These are phyloP conservation scores for Diaporthe caulivora DNA, from an alignment of 2,329 filamentous ascomycete genomes.

Conservation along the genomic window DNA sequence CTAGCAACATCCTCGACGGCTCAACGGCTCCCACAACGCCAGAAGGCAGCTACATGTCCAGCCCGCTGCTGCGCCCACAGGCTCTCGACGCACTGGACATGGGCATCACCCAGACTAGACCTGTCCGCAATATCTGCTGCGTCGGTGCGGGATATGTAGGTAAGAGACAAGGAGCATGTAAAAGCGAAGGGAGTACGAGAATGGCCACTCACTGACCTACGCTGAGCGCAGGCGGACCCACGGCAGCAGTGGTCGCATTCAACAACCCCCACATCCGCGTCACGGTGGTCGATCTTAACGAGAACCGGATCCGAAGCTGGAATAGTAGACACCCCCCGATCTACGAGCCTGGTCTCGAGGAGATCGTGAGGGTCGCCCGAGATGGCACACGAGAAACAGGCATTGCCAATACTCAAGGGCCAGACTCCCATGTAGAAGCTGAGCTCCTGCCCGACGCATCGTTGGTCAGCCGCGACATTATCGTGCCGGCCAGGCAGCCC, in stretches of 20 bases:
- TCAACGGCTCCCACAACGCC: slow-evolving; percentile 61
- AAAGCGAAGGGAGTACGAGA: not conserved
- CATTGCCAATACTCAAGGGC: slow-evolving; percentile 53
- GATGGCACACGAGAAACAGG: slow-evolving; percentile 64
- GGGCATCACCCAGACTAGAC: slow-evolving; percentile 38
- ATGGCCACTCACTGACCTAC: not conserved
- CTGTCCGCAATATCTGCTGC: slow-evolving; percentile 75
- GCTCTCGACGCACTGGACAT: slow-evolving; percentile 40
- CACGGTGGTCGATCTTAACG: slow-evolving; percentile 80
- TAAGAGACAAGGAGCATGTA: slow-evolving; percentile 55
- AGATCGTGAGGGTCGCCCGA: slow-evolving; percentile 75
- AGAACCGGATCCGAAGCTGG: slow-evolving; percentile 76
- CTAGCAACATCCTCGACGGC: slow-evolving; percentile 44
- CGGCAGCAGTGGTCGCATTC: slow-evolving; percentile 79
- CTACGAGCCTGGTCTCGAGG: slow-evolving; percentile 78
- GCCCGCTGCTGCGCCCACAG: slow-evolving; percentile 53
- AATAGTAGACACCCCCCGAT: slow-evolving; percentile 80
- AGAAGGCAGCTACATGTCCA: slow-evolving; percentile 57
- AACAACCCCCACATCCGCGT: slow-evolving; percentile 79
- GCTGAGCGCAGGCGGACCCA: slow-evolving; percentile 72
- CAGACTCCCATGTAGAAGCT: not conserved
- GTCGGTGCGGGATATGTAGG: slow-evolving; percentile 83
- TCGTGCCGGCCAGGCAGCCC: slow-evolving; percentile 60
- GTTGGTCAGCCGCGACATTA: not conserved
- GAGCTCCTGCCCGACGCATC: not conserved